Evolutionary conservation across 2,329 filamentous ascomycete genomes (phyloP).

Genomic region (Harringtonia aguacate): DNA sequence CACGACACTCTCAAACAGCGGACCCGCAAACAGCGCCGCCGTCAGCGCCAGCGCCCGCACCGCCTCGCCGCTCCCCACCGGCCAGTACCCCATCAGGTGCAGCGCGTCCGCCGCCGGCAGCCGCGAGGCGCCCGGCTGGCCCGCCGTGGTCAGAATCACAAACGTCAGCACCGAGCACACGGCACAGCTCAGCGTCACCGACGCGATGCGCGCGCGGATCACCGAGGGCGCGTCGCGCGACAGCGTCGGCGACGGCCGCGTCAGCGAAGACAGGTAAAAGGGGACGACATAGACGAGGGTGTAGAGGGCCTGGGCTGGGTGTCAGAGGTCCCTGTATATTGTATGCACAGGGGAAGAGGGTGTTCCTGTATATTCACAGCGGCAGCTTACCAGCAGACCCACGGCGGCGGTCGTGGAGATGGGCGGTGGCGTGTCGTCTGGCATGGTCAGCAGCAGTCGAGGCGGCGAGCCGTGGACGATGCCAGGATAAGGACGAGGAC

Average conservation of each 20-base stretch:
- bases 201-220: constrained; percentile 75
- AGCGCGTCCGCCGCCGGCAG: constrained; percentile 33
- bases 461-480: no score
- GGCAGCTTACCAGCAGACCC: constrained; percentile 22
- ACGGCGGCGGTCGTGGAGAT: constrained; percentile 27
- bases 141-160: constrained; percentile 48
- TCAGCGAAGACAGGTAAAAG: constrained; percentile 73
- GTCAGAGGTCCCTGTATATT: no score
- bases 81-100: constrained; percentile 73
- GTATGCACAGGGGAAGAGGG: neutral
- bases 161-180: constrained; percentile 57
- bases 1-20: constrained; percentile 69
- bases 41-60: constrained; percentile 58
- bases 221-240: constrained; percentile 82
- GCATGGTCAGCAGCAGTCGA: neutral
- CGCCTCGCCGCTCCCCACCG: constrained; percentile 55
- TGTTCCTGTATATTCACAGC: no score
- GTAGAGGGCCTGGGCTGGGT: constrained; percentile 53
- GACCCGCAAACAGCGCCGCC: constrained; percentile 68
- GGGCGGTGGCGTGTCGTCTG: constrained; percentile 20
- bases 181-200: constrained; percentile 66
- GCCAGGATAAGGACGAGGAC: no score
- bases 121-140: constrained; percentile 29
- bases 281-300: constrained; percentile 85
- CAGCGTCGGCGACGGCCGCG: constrained; percentile 67